Percentiles rank a stretch among this genome's conserved stretches.
These are phyloP conservation scores for Miscanthus lutarioriparius DNA, from an alignment of 176 grass and related monocot genomes.

Conservation along the genomic window DNA sequence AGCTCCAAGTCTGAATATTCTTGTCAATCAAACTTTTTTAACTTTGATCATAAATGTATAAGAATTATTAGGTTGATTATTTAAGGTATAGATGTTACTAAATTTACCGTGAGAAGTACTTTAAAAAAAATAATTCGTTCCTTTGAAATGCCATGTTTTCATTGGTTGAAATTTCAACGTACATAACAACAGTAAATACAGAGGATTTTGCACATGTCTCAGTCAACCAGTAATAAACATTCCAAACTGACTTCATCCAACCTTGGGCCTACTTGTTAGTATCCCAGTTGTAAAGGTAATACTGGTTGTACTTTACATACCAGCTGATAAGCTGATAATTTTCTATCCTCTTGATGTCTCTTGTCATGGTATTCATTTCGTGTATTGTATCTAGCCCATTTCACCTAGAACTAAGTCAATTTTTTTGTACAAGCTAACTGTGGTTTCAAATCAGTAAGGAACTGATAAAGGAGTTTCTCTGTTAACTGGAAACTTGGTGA, in stretches of 20 bases:
- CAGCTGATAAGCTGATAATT: slow-evolving; percentile 5
- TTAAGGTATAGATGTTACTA: too few relatives aligned
- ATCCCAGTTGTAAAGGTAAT: too few relatives aligned
- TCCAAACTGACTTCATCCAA: neutral
- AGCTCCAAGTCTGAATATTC: too few relatives aligned
- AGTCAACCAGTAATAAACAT: neutral
- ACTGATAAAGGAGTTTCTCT: slow-evolving; percentile 5
- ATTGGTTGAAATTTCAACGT: too few relatives aligned
- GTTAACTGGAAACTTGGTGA: slow-evolving; percentile 31
- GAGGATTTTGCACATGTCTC: neutral
- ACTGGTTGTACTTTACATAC: neutral
- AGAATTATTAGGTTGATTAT: too few relatives aligned
- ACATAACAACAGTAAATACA: too few relatives aligned
- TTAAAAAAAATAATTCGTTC: too few relatives aligned
- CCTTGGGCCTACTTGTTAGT: slow-evolving; percentile 7
- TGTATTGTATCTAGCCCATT: slow-evolving; percentile 8
- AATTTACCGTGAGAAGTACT: too few relatives aligned
- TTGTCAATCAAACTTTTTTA: too few relatives aligned
- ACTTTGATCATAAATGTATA: too few relatives aligned
- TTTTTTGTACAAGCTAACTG: slow-evolving; percentile 22
- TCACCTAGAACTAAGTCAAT: slow-evolving; percentile 21
- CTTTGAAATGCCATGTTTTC: too few relatives aligned
- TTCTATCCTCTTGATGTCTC: neutral
- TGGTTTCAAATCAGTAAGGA: slow-evolving; percentile 8
- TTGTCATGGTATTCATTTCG: neutral